phyloP scores from a whole-genome alignment of 192 early-diverging fungal genomes.

The Geosiphon pyriformis region DNA sequence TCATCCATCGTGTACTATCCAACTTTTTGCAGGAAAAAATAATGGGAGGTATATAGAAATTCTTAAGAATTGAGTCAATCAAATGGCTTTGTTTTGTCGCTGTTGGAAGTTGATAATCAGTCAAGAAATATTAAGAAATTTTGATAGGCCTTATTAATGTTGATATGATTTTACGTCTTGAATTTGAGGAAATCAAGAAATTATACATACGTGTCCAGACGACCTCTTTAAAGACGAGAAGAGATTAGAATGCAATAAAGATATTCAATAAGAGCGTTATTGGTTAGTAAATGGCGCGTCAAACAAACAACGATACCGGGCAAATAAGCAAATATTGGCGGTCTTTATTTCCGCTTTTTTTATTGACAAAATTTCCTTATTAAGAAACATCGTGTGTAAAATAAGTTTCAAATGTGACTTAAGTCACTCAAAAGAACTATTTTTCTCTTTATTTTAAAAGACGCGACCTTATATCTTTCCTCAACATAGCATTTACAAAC shows the following conservation, averaged over 20 bases:
- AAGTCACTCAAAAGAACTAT: too few species aligned
- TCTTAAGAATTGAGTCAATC: slow-evolving; percentile 31
- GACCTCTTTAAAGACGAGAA: not conserved
- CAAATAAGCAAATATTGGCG: too few species aligned
- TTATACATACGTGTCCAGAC: slow-evolving; percentile 15
- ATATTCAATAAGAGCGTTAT: not conserved
- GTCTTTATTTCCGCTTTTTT: too few species aligned
- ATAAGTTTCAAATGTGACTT: too few species aligned
- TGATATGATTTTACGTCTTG: not conserved
- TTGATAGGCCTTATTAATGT: too few species aligned
- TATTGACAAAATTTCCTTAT: too few species aligned
- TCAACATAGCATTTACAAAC: not conserved
- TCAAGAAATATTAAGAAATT: not conserved
- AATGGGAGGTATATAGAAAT: slow-evolving; percentile 30
- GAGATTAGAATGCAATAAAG: not conserved
- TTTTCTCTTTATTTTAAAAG: too few species aligned
- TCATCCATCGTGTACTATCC: slow-evolving; percentile 15
- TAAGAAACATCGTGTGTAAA: too few species aligned
- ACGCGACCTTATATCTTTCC: not conserved
- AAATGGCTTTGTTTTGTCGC: slow-evolving; percentile 21
- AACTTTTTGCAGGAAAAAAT: slow-evolving; percentile 24
- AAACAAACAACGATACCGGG: not conserved
- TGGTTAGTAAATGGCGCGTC: not conserved
- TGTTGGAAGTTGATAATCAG: not conserved
- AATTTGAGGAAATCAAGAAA: not conserved